Base-by-base conservation (phyloP, 495 filamentous ascomycete genomes). In the Xylaria longipes region DNA sequence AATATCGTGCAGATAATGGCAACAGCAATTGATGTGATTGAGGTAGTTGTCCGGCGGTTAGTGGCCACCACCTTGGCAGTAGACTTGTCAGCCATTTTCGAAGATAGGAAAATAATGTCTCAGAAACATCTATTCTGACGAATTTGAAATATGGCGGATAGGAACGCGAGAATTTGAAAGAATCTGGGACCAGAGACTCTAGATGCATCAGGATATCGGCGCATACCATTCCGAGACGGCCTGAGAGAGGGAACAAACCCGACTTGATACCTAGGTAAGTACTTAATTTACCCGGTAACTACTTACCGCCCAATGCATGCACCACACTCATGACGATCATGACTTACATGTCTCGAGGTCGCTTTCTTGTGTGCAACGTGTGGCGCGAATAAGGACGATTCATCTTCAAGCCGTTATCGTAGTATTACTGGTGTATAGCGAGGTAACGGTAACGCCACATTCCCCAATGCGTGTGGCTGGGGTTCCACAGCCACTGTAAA, bases 241-340 rank as follows among this genome's bases (percentile, higher is more conserved):
- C 9, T 65, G 12, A 17, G 20, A 52, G 45, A 65, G 63, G 9
- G 29, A 65, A 37, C 31, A 31, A 25, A 20, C 39, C 63, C 31
- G 45, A 50, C 31, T 33, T 43, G 3, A 63, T 25, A n/a, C n/a
- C n/a, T n/a, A 14, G 20, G 14, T 43, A n/a, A n/a, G n/a, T n/a
- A n/a, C n/a, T n/a, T n/a, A 56, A 65, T 67, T 67, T 67, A 67
- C 43, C 65, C 65, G 65, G 65, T 35, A 12, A 17, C 35, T 29
- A 29, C 37, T 29, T 22, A 63, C 60, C n/a, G 35, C 9, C 41
- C 6, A 17, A 41, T n/a, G 22, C 9, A 41, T n/a, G 22, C 9
- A 37, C n/a, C 5, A 31, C 5, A 0, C 41, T 15, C 14, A 56
- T 67, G 29, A 29, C 22, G 27, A 56, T 43, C n/a, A 66, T 8